Evolutionary conservation across 1,139 yeast genomes (phyloP).

Genomic region (Zygosaccharomyces pseudobailii): DNA sequence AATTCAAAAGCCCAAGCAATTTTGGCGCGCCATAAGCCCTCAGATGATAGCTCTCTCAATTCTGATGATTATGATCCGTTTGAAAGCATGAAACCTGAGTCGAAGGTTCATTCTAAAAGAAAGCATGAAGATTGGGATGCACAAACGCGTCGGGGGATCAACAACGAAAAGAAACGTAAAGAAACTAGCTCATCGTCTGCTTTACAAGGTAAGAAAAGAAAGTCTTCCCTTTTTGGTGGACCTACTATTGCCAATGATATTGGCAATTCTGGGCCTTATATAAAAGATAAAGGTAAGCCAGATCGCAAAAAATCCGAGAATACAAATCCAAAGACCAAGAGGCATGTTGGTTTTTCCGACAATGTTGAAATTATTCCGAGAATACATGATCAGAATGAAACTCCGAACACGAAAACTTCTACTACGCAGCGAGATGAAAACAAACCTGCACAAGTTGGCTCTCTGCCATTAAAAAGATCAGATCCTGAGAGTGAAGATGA

Average conservation of each 20-base stretch:
- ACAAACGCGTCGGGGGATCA: constrained; percentile 1
- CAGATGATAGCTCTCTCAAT: constrained; percentile 13
- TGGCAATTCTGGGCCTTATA: constrained; percentile 12
- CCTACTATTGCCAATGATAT: constrained; percentile 12
- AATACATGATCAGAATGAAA: not conserved
- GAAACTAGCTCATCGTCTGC: constrained; percentile 6
- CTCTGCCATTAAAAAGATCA: not conserved
- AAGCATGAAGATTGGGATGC: constrained; percentile 2
- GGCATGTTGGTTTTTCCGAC: constrained; percentile 23
- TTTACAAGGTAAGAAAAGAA: constrained; percentile 25
- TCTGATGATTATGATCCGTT: constrained; percentile 25
- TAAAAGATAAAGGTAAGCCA: constrained; percentile 15
- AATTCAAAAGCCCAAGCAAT: constrained; percentile 13
- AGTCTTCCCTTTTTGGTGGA: constrained; percentile 32
- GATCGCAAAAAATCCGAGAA: not conserved
- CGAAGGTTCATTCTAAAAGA: constrained; percentile 2
- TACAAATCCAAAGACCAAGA: constrained; percentile 6
- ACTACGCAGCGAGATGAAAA: not conserved
- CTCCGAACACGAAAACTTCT: not conserved
- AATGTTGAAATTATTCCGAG: constrained; percentile 15
- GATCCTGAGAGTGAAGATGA: constrained; percentile 8
- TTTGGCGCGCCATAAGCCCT: constrained; percentile 7
- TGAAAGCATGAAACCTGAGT: constrained; percentile 4
- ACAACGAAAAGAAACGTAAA: constrained; percentile 7
- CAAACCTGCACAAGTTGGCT: not conserved